Evolutionary conservation across 192 early-diverging fungal species (phyloP).

Genomic region (Nowakowskiella sp.): DNA sequence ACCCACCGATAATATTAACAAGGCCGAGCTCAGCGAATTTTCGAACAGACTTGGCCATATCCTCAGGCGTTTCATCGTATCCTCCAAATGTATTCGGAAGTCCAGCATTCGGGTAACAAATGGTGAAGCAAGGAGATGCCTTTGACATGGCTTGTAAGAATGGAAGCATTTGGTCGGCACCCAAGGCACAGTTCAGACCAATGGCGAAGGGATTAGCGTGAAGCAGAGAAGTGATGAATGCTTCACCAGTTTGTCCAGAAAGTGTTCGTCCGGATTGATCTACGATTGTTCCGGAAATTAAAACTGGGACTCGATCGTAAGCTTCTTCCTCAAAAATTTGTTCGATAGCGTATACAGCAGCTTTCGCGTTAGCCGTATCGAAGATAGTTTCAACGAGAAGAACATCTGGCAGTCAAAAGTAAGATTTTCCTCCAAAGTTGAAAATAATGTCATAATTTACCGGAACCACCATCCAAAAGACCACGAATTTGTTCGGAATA

Average conservation of each 20-base stretch:
- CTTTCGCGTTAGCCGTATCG: constrained; percentile 96
- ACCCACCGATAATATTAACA: constrained; percentile 92
- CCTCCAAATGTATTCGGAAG: constrained; percentile 95
- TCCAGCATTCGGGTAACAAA: constrained; percentile 96
- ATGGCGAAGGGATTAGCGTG: constrained; percentile 80
- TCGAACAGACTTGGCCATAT: constrained; percentile 78
- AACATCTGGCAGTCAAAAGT: constrained; percentile 44
- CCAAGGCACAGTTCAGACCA: constrained; percentile 60
- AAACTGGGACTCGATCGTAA: constrained; percentile 38
- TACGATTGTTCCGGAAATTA: constrained; percentile 79
- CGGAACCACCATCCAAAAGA: constrained; percentile 83
- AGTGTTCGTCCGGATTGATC: constrained; percentile 93
- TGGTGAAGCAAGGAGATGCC: constrained; percentile 66
- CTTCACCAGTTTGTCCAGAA: constrained; percentile 95
- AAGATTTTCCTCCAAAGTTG: neutral
- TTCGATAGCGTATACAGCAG: constrained; percentile 89
- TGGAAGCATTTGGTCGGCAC: constrained; percentile 89
- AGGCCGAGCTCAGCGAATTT: constrained; percentile 89
- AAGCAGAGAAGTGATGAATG: constrained; percentile 77
- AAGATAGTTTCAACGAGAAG: constrained; percentile 95
- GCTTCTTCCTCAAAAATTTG: constrained; percentile 68
- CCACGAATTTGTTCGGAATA: constrained; percentile 86
- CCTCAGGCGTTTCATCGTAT: constrained; percentile 82
- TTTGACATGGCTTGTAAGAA: constrained; percentile 86
- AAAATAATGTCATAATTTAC: neutral